These are phyloP conservation scores for Lagerstroemia speciosa DNA, from an alignment of 345 rosid genomes.

Conservation along the genomic window DNA sequence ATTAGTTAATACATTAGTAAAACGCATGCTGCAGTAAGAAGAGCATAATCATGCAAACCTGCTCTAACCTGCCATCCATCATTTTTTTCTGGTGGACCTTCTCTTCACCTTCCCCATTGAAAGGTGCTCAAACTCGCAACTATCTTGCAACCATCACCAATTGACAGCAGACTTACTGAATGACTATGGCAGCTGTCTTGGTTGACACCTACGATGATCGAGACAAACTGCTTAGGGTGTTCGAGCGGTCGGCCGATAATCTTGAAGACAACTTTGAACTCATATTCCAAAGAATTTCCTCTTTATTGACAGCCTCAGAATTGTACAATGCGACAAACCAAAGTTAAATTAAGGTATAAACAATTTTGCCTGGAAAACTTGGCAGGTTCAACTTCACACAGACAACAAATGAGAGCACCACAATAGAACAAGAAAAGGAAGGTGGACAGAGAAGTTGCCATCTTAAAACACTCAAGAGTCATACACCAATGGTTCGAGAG, in stretches of 20 bases:
- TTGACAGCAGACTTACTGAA: neutral
- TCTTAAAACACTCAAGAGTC: conserved; percentile 8
- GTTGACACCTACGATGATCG: too few species aligned
- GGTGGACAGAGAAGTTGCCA: neutral
- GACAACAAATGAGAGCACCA: conserved; percentile 2
- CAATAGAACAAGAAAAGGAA: neutral
- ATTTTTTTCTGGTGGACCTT: neutral
- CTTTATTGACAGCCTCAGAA: conserved; percentile 28
- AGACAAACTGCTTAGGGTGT: too few species aligned
- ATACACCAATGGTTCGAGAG: conserved; percentile 33
- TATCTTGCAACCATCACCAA: neutral
- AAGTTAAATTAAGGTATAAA: neutral
- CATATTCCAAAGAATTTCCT: conserved; percentile 4
- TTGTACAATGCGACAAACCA: conserved; percentile 12
- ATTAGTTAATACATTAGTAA: too few species aligned
- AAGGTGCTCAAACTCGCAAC: neutral
- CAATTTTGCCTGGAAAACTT: neutral
- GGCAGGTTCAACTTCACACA: conserved; percentile 20
- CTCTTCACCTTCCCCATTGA: too few species aligned
- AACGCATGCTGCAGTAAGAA: neutral
- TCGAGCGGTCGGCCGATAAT: too few species aligned
- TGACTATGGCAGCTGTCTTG: neutral
- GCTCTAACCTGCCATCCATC: neutral
- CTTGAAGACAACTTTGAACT: too few species aligned
- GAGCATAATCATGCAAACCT: neutral